Conservation (phyloP, 176 grass and related monocot species). For the Poa annua region DNA sequence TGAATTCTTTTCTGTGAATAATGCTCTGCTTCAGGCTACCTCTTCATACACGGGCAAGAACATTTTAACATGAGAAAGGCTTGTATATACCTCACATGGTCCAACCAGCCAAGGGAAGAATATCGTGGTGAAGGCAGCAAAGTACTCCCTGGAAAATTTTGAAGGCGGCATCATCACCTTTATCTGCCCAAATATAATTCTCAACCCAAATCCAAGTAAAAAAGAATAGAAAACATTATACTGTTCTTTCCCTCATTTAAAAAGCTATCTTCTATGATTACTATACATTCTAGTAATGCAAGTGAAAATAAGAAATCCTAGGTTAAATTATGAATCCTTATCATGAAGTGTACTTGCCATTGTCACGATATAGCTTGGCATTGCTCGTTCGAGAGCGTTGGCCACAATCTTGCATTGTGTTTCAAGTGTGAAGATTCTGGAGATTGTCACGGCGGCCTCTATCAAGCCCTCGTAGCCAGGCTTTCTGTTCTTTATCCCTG, state of each 20-base stretch:
- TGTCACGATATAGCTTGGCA: conserved; percentile 66
- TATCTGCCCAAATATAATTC: conserved; percentile 53
- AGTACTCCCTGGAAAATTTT: conserved; percentile 77
- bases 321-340: not conserved
- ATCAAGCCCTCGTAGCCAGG: conserved; percentile 81
- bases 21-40: conserved; percentile 16
- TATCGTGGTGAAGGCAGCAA: conserved; percentile 74
- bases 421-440: conserved; percentile 50
- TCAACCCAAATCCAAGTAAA: conserved; percentile 24
- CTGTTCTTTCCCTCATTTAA: not conserved
- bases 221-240: not conserved
- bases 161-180: conserved; percentile 83
- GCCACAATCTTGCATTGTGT: conserved; percentile 64
- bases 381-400: conserved; percentile 58
- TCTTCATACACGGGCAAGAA: not conserved
- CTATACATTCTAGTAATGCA: not conserved
- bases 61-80: conserved; percentile 1
- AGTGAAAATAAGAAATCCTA: not conserved
- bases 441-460: conserved; percentile 60
- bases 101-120: conserved; percentile 98
- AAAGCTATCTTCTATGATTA: not conserved
- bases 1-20: conserved; percentile 18
- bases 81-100: conserved; percentile 72
- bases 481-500: conserved; percentile 70
- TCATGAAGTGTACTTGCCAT: conserved; percentile 59